Evolutionary conservation across 441 rosid species (phyloP).

Genomic region (Corymbia calophylla): DNA sequence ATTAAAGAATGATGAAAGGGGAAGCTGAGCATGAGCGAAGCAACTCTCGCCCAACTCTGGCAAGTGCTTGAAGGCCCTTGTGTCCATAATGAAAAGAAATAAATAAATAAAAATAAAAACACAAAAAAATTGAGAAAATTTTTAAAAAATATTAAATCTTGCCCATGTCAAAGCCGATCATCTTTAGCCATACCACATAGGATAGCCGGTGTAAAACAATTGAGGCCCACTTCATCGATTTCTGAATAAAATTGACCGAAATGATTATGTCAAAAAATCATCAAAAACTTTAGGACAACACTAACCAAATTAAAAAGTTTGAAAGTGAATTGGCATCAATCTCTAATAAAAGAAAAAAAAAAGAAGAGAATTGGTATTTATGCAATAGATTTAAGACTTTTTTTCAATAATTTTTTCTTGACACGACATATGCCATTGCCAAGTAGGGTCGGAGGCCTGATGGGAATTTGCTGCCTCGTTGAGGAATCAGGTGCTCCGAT

Average conservation of each 20-base stretch:
- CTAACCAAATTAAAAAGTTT: too few relatives aligned
- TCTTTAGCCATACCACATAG: too few relatives aligned
- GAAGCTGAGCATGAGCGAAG: not conserved
- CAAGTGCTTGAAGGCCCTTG: not conserved
- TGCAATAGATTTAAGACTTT: not conserved
- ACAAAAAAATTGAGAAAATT: too few relatives aligned
- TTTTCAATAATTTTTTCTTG: not conserved
- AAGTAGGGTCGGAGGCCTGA: not conserved
- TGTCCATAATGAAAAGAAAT: not conserved
- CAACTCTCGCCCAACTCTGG: not conserved
- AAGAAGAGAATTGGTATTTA: too few relatives aligned
- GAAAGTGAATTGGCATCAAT: not conserved
- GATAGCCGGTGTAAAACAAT: too few relatives aligned
- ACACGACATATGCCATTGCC: not conserved
- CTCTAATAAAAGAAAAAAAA: accelerated
- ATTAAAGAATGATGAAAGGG: too few relatives aligned
- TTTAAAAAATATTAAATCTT: too few relatives aligned
- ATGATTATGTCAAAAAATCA: too few relatives aligned
- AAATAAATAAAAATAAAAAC: too few relatives aligned
- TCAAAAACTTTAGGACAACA: not conserved
- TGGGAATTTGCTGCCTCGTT: not conserved
- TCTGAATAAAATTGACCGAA: too few relatives aligned
- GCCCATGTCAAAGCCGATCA: not conserved
- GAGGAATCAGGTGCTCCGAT: not conserved
- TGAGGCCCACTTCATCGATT: too few relatives aligned